Conservation (phyloP, 768 basidiomycete genomes). For the Mycena leptocephala region DNA sequence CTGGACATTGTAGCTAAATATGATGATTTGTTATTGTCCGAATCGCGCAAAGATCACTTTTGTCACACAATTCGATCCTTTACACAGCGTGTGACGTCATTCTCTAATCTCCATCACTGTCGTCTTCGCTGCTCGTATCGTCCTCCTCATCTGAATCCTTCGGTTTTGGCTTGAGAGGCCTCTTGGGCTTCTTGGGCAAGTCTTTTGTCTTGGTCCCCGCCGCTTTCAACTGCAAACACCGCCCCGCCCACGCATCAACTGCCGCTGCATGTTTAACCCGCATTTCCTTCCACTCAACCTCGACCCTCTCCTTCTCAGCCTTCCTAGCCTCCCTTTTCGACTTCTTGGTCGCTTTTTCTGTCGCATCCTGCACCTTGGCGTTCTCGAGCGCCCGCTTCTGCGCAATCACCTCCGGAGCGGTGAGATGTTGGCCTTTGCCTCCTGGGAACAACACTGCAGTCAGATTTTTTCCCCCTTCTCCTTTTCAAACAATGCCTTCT, state of each 20-base stretch:
- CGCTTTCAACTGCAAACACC: neutral
- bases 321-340: constrained; percentile 6
- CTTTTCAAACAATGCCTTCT: neutral
- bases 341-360: neutral
- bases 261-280: neutral
- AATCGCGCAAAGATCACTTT: neutral
- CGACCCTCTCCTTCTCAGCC: neutral
- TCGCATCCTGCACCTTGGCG: neutral
- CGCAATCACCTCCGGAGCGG: neutral
- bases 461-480: neutral
- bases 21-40: neutral
- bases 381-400: neutral
- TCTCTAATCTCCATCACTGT: neutral
- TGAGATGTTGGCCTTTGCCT: neutral
- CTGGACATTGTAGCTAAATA: neutral
- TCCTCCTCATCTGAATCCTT: neutral
- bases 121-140: neutral
- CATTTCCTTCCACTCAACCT: constrained; percentile 5
- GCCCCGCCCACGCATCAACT: neutral
- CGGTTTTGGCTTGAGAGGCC: neutral
- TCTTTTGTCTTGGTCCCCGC: neutral
- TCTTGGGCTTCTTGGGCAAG: neutral
- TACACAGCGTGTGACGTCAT: neutral
- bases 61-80: no score
- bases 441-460: neutral